These are phyloP conservation scores for Vitis hybrid DNA, from an alignment of 177 flowering plant genomes.

Conservation along the genomic window DNA sequence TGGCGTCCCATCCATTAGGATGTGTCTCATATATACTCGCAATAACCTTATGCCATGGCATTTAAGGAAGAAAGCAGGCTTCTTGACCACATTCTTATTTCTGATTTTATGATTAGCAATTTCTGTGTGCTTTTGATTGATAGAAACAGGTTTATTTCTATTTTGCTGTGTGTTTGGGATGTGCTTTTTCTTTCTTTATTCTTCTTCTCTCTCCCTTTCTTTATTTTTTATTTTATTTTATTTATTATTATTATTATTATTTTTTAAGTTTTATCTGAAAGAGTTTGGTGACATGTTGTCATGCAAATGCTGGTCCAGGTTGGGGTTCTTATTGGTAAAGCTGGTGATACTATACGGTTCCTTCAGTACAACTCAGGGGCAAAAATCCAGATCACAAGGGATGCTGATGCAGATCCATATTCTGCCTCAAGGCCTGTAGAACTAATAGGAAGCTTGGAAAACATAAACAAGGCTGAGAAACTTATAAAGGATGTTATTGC, in stretches of 20 bases:
- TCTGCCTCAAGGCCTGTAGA: conserved; percentile 77
- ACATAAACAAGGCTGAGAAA: conserved; percentile 80
- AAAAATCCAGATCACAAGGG: conserved; percentile 88
- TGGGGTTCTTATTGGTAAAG: conserved; percentile 94
- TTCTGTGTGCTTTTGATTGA: background rate
- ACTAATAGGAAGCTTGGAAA: conserved; percentile 69
- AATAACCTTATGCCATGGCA: background rate
- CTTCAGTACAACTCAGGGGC: conserved; percentile 90
- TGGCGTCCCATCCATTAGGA: no score
- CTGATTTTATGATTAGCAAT: background rate
- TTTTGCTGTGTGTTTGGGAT: background rate
- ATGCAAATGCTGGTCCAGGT: conserved; percentile 49
- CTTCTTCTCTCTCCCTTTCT: no score
- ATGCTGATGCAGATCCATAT: conserved; percentile 80
- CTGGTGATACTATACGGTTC: conserved; percentile 81
- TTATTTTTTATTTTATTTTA: no score
- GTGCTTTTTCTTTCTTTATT: no score
- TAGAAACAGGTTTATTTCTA: background rate
- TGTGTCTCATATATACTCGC: no score
- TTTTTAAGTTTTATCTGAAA: background rate
- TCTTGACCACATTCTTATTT: background rate
- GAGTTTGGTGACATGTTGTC: background rate
- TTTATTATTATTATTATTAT: background rate
- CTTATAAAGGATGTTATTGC: conserved; percentile 90
- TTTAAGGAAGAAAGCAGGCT: background rate